Percentiles rank a stretch among this genome's conserved stretches.
phyloP scores from a whole-genome alignment of 2,329 filamentous ascomycete genomes.

The Metarhizium brunneum region DNA sequence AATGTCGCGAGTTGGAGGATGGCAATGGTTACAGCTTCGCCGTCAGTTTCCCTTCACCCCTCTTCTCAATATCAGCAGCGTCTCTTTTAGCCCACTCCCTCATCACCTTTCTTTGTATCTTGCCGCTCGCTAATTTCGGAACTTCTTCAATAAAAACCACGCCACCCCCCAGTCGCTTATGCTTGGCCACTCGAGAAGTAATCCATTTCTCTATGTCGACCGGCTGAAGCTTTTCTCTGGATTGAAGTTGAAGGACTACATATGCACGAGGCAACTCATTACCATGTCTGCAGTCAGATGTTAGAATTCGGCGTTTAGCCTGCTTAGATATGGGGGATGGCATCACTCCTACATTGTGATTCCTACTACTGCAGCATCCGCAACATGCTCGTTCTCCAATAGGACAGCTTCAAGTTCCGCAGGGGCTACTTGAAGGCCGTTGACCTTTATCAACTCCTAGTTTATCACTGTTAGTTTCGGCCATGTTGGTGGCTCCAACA shows the following conservation, averaged over 20 bases:
- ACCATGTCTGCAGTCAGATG: constrained; percentile 21
- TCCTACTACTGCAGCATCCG: no score
- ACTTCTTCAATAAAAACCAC: constrained; percentile 46
- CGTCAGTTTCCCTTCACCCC: not conserved
- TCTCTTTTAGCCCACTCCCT: constrained; percentile 49
- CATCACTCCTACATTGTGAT: no score
- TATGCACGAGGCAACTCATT: constrained; percentile 46
- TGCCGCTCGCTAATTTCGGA: constrained; percentile 47
- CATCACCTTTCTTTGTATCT: constrained; percentile 47
- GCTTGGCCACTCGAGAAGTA: constrained; percentile 36
- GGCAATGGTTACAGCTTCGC: not conserved
- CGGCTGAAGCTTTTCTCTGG: constrained; percentile 32
- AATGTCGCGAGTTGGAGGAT: no score
- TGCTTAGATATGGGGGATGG: no score
- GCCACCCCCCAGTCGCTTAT: constrained; percentile 42
- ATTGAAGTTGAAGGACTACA: constrained; percentile 36
- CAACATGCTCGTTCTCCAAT: no score
- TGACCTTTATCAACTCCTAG: no score
- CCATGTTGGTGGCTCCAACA: no score
- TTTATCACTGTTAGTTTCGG: no score
- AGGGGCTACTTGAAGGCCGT: no score
- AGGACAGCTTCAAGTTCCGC: no score
- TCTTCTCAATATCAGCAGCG: constrained; percentile 21
- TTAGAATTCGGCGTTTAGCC: not conserved
- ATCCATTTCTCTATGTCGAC: constrained; percentile 30